Evolutionary conservation across 2,329 filamentous ascomycete genomes (phyloP), one percentile per base, ranked within the genome.

Genomic region (Chalara sp.): DNA sequence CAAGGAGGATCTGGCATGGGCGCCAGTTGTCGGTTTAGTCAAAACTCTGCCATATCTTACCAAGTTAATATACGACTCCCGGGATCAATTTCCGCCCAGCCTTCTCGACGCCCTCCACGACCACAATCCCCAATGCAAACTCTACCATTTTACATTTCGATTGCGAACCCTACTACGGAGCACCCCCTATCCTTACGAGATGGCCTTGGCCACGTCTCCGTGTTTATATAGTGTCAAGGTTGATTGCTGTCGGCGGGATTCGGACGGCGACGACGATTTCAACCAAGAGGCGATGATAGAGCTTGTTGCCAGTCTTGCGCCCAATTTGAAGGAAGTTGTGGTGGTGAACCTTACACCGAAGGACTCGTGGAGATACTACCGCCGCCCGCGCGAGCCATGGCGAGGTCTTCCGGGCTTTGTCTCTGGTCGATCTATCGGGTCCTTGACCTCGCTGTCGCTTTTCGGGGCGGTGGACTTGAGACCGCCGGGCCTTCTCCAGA

Each of bases 361-460:
- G 10, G 6, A 39, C 44, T 50, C 44, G 10, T 43, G 48, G 30
- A 45, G 40, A 28, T 50, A 35, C 31, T 31, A 32, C 28, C 51
- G 44, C 13, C 37, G 44, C 13, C 37, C 44, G 31, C 44, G 51
- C 29, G 40, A 44, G 44, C 31, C 51, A 8, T 53, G 48, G 51
- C 51, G 45, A 50, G 48, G 51, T 50, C 51, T 53, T 32, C 51
- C 51, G 37, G 51, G 51, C 32, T 53, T 50, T 48, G 48, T 51
- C 30, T n/a, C 51, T 44, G 48, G 48, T 40, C 37, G 41, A 46
- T 47, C 44, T 32, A 8, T 53, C 32, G 51, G 51, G 29, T 50
- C 48, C 39, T 40, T 53, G 21, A 53, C 32, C 32, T 53, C 44
- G 32, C 39, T 53, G 1, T 53, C 51, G 28, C 51, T 53, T 5